Evolutionary conservation across 1,139 yeast species (phyloP), one percentile per base, ranked within the genome.

Genomic region (Magnusiomyces suaveolens): DNA sequence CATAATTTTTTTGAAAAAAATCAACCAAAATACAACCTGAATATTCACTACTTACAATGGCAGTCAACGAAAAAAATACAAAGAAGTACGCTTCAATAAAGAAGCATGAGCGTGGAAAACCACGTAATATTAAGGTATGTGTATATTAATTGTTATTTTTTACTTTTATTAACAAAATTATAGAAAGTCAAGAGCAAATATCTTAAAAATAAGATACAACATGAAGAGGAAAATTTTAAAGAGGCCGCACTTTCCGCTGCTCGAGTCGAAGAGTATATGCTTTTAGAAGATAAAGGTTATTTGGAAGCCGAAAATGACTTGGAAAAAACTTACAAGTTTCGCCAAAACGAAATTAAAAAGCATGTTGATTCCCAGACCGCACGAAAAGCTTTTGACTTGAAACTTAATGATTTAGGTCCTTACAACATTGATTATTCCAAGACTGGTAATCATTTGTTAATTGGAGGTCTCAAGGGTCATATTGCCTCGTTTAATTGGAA

Each of bases 401-500:
- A 79, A 46, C 73, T 94, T 59, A 78, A 78, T 20, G 87, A 87
- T 58, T 84, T 83, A 66, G 98, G 98, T 0, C 97, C 98, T 1
- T 94, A 94, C 66, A 73, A 76, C 12, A 67, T 87, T 21, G 92
- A 90, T 67, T 92, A 84, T 68, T 79, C 92, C 2, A 76, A 94
- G 67, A 88, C 88, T 63, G 98, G 99, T 54, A 81, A 96, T 60
- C 84, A 84, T 60, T 70, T 94, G 54, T 75, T 94, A 52, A 73
- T 94, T 38, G 95, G 92, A 14, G 98, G 99, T 20, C 75, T 76
- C 51, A 89, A 88, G 66, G 99, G 99, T 1, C 98, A 94, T 73
- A 82, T 94, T 54, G 97, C 98, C 0, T 81, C 95, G 2, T 84
- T 94, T 74, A 97, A 94, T 71, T 94, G 98, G 97, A 81, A 95